These are phyloP conservation scores for Fusarium stilboides DNA, from an alignment of 2,329 filamentous ascomycete genomes.

Conservation along the genomic window DNA sequence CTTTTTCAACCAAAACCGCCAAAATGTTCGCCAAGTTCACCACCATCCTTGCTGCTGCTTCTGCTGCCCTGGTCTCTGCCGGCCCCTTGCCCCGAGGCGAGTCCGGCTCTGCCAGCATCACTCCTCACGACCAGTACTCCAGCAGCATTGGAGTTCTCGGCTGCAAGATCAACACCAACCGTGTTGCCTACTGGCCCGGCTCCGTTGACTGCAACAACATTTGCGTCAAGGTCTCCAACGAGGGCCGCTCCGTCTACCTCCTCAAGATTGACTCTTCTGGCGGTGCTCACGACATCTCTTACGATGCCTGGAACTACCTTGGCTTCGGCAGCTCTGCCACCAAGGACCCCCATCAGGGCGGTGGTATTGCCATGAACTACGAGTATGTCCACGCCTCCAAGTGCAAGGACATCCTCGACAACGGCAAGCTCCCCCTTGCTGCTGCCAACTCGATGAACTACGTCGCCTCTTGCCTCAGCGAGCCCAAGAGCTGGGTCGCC, in stretches of 20 bases:
- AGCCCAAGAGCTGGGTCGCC: conserved; percentile 65
- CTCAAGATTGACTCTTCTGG: conserved; percentile 70
- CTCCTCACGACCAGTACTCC: conserved; percentile 70
- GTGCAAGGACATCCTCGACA: conserved; percentile 66
- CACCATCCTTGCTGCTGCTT: conserved; percentile 51
- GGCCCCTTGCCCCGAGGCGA: conserved; percentile 47
- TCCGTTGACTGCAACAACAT: conserved; percentile 69
- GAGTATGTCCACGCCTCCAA: conserved; percentile 63
- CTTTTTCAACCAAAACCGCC: conserved; percentile 30
- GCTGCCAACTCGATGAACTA: conserved; percentile 72
- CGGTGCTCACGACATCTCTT: conserved; percentile 72
- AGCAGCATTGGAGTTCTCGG: conserved; percentile 72
- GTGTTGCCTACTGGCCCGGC: conserved; percentile 73
- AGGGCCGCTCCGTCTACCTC: conserved; percentile 68
- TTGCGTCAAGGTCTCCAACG: conserved; percentile 68
- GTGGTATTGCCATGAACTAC: conserved; percentile 67
- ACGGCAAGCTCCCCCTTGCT: conserved; percentile 67
- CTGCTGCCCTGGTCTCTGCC: conserved; percentile 51
- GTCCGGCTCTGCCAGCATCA: conserved; percentile 57
- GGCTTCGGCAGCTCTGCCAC: conserved; percentile 65
- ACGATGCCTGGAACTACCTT: conserved; percentile 75
- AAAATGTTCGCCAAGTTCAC: conserved; percentile 53
- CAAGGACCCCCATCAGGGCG: conserved; percentile 62
- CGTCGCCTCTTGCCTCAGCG: conserved; percentile 62
- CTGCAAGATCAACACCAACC: conserved; percentile 73